Evolutionary conservation across 768 basidiomycete genomes (phyloP), one percentile per base, ranked within the genome.

Genomic region (Leccinum imitatum): DNA sequence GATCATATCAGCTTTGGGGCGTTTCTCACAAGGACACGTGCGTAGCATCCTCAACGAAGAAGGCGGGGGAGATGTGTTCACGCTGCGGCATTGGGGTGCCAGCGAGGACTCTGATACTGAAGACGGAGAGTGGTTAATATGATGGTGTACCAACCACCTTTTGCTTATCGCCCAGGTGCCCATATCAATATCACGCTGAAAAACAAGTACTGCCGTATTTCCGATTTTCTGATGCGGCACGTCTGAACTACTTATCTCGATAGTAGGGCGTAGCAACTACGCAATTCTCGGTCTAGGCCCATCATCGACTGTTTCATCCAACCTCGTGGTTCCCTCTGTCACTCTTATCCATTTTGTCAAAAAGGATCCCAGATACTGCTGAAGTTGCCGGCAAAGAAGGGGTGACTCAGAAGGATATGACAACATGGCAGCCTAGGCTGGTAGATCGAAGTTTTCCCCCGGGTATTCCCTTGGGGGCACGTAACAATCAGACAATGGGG

Each of bases 41-140:
- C 50, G 30, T 59, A 90, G 88, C 65, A 84, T 90, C 25, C 59
- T 89, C 47, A 78, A 81, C 47, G 75, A 79, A 61, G 87, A 90
- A 73, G 83, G 85, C 0, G 70, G 76, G 25, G 73, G 72, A 1
- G 86, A 90, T 68, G 77, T 87, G 17, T 90, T 89, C 68, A 62
- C 63, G 19, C 56, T 73, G 21, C 76, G 84, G 54, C 75, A 62
- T 50, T 82, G 79, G 77, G 67, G 65, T 59, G 77, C 68, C 23
- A 57, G 54, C 54, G 71, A 71, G 63, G 66, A 68, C 50, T 68
- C 69, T 47, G 67, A 63, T 58, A 17, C 35, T 41, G 69, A 73
- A 57, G 64, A 64, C 30, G 69, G 69, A 54, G 48, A 53, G 58
- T 62, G 66, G 63, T 66, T 46, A 57, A 67, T 54, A 62, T 71